Percentiles rank a stretch among this genome's conserved stretches.
Conservation (phyloP, 1,284 basidiomycete species). For the Phellopilus nigrolimitatus region DNA sequence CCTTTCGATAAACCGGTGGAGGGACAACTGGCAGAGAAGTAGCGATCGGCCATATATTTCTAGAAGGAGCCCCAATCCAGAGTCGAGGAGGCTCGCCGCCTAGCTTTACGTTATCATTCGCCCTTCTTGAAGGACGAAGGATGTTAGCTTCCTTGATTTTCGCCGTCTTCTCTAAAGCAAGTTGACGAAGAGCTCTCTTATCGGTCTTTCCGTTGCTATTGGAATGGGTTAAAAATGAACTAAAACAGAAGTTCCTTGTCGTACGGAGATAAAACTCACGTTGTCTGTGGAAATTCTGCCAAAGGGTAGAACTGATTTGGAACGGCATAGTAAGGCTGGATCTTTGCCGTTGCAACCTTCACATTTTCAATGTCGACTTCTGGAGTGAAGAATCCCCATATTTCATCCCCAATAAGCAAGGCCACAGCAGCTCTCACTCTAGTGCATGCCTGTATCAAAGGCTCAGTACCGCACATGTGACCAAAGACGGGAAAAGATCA, state of each 20-base stretch:
- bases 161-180: conserved; percentile 33
- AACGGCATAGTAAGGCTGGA: conserved; percentile 58
- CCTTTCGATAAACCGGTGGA: conserved; percentile 18
- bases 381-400: conserved; percentile 55
- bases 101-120: conserved; percentile 1
- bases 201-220: conserved; percentile 48
- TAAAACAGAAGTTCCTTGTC: conserved; percentile 2
- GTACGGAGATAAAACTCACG: conserved; percentile 30
- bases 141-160: conserved; percentile 16
- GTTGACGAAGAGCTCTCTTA: conserved; percentile 42
- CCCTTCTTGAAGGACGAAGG: conserved; percentile 13
- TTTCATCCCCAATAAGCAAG: conserved; percentile 44
- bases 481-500: conserved; percentile 24
- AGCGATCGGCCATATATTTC: conserved; percentile 9
- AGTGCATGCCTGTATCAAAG: conserved; percentile 34
- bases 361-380: conserved; percentile 38
- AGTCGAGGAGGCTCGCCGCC: neutral
- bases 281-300: conserved; percentile 44
- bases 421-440: conserved; percentile 45
- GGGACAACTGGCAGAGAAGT: conserved; percentile 10
- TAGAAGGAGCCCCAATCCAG: neutral
- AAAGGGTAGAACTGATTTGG: conserved; percentile 42
- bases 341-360: conserved; percentile 38
- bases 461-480: conserved; percentile 13
- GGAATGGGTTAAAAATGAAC: conserved; percentile 1